Percentiles rank a stretch among this genome's conserved stretches.
Evolutionary conservation across 2,329 filamentous ascomycete genomes (phyloP).

Genomic region (Penicillium concentricum): DNA sequence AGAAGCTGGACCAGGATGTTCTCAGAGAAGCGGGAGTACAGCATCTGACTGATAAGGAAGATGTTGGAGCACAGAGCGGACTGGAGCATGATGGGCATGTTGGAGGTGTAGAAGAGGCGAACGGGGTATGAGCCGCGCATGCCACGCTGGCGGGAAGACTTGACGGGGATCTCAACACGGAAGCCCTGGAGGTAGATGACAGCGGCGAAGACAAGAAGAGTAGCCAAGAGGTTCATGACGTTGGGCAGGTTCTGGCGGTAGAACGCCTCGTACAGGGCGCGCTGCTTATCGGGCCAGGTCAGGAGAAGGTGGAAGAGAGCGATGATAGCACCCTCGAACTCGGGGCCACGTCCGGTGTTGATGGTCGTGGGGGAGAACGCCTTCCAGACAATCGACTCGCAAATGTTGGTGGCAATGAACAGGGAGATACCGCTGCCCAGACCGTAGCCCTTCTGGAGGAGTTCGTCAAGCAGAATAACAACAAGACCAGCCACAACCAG

Average conservation of each 20-base stretch:
- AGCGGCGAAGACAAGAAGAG: slow-evolving; percentile 86
- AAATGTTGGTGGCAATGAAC: slow-evolving; percentile 99
- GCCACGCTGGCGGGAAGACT: slow-evolving; percentile 97
- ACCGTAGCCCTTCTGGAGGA: slow-evolving; percentile 98
- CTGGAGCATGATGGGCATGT: slow-evolving; percentile 99
- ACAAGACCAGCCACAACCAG: slow-evolving; percentile 96
- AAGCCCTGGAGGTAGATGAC: slow-evolving; percentile 99
- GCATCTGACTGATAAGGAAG: slow-evolving; percentile 98
- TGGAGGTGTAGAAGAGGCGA: slow-evolving; percentile 99
- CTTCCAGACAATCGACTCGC: slow-evolving; percentile 99
- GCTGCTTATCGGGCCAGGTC: slow-evolving; percentile 99
- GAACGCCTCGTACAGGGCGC: slow-evolving; percentile 96
- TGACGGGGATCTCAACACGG: slow-evolving; percentile 99
- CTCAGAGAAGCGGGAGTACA: slow-evolving; percentile 98
- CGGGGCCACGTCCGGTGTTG: slow-evolving; percentile 97
- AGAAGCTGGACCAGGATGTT: slow-evolving; percentile 97
- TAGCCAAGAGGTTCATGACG: slow-evolving; percentile 97
- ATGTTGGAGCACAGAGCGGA: slow-evolving; percentile 98
- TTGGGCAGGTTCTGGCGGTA: slow-evolving; percentile 99
- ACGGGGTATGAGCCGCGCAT: slow-evolving; percentile 97
- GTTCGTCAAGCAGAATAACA: slow-evolving; percentile 97
- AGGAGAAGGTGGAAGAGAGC: slow-evolving; percentile 96
- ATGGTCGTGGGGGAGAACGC: slow-evolving; percentile 98
- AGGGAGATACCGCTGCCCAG: slow-evolving; percentile 97
- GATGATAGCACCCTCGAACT: slow-evolving; percentile 98